Conservation (phyloP, 495 filamentous ascomycete species). For the Amniculicola lignicola region DNA sequence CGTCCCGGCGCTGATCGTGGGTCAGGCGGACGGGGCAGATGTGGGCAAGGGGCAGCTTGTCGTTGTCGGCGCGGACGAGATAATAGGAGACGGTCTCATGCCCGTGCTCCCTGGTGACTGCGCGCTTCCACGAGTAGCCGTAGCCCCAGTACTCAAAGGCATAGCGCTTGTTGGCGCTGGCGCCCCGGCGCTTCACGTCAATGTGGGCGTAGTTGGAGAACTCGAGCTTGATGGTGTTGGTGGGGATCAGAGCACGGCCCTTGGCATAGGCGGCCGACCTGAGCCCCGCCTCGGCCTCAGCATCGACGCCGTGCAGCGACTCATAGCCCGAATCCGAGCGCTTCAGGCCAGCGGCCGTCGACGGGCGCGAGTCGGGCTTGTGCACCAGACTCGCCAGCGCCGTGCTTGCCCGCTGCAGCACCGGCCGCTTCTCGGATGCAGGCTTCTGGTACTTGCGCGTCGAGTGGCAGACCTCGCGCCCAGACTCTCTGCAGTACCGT, state of each 20-base stretch:
- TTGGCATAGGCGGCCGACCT: slow-evolving; percentile 40
- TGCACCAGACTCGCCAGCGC: slow-evolving; percentile 66
- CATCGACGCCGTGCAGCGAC: slow-evolving; percentile 38
- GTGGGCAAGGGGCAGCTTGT: slow-evolving; percentile 63
- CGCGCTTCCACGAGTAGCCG: slow-evolving; percentile 80
- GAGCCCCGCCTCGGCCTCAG: slow-evolving; percentile 49
- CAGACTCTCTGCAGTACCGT: slow-evolving; percentile 88
- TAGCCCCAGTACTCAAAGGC: slow-evolving; percentile 91
- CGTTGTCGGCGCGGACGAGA: slow-evolving; percentile 64
- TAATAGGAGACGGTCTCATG: slow-evolving; percentile 68
- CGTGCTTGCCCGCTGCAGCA: slow-evolving; percentile 57
- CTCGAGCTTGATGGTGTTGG: slow-evolving; percentile 80
- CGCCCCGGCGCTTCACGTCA: slow-evolving; percentile 69
- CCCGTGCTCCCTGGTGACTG: slow-evolving; percentile 59
- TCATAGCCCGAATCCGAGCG: slow-evolving; percentile 62
- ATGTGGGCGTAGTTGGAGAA: slow-evolving; percentile 98
- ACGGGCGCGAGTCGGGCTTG: slow-evolving; percentile 50
- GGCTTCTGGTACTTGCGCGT: slow-evolving; percentile 64
- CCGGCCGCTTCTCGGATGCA: slow-evolving; percentile 49
- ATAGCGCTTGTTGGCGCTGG: slow-evolving; percentile 71
- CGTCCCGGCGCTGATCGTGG: slow-evolving; percentile 64
- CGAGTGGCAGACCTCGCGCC: slow-evolving; percentile 88
- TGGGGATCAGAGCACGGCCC: slow-evolving; percentile 44
- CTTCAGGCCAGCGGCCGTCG: slow-evolving; percentile 45
- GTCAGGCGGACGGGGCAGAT: slow-evolving; percentile 79